Evolutionary conservation across 1,139 yeast species (phyloP).

Genomic region (Diutina siamensis): DNA sequence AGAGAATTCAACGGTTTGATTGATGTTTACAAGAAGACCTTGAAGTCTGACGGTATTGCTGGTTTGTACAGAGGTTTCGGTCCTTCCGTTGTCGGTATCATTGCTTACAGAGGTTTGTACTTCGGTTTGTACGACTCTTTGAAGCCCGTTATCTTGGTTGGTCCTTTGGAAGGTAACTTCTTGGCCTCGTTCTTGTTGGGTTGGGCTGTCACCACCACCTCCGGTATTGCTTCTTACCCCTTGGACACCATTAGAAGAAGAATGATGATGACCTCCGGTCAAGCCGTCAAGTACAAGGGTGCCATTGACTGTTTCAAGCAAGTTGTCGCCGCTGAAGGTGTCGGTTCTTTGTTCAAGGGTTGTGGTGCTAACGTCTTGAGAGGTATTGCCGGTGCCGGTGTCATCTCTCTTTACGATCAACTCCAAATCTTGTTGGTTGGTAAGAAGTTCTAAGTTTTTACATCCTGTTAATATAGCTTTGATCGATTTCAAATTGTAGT

Average conservation of each 20-base stretch:
- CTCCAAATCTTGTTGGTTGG: constrained; percentile 64
- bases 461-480: constrained; percentile 3
- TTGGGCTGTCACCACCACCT: constrained; percentile 67
- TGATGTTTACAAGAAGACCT: constrained; percentile 69
- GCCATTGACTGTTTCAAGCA: constrained; percentile 63
- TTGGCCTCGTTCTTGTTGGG: constrained; percentile 67
- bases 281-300: constrained; percentile 66
- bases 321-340: constrained; percentile 67
- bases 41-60: constrained; percentile 65
- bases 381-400: constrained; percentile 88
- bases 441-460: constrained; percentile 40
- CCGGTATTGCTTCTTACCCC: constrained; percentile 7
- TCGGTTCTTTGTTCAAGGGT: constrained; percentile 67
- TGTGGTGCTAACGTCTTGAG: constrained; percentile 82
- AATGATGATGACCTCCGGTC: constrained; percentile 83
- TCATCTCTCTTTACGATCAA: constrained; percentile 70
- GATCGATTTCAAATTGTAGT: not conserved
- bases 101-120: constrained; percentile 78
- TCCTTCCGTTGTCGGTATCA: constrained; percentile 71
- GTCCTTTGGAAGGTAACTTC: constrained; percentile 62
- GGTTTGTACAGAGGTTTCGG: constrained; percentile 81
- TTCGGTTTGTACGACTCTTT: constrained; percentile 73
- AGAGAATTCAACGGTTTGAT: constrained; percentile 70
- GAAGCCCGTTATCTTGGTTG: constrained; percentile 64
- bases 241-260: constrained; percentile 42